Percentiles rank a stretch among this genome's conserved stretches.
Conservation (phyloP, 768 basidiomycete genomes). For the Cystofilobasidium ferigula region DNA sequence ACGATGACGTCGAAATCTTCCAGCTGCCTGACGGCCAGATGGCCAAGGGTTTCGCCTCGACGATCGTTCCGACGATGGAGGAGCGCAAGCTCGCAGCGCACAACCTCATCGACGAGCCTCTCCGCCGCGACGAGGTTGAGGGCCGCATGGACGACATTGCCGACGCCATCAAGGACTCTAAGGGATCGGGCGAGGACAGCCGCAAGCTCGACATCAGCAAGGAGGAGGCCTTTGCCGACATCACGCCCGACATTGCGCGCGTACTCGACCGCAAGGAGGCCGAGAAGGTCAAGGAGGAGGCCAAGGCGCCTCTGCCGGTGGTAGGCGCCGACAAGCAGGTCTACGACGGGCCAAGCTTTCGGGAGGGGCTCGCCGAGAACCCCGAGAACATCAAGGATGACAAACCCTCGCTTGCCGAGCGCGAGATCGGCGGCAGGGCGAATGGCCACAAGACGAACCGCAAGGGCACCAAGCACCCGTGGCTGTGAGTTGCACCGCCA, state of each 20-base stretch:
- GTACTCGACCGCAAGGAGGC: conserved; percentile 3
- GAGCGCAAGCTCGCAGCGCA: conserved; percentile 24
- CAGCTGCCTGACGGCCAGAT: background rate
- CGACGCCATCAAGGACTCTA: conserved; percentile 17
- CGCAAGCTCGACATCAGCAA: conserved; percentile 2
- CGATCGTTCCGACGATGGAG: conserved; percentile 24
- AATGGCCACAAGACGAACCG: background rate
- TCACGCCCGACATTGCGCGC: background rate
- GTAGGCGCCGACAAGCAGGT: conserved; percentile 7
- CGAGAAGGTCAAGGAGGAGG: conserved; percentile 6
- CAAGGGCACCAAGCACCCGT: conserved; percentile 11
- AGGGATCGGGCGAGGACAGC: too few species aligned
- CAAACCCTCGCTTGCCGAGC: background rate
- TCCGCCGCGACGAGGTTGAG: conserved; percentile 13
- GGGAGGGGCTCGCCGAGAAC: too few species aligned
- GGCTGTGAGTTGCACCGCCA: conserved; percentile 14
- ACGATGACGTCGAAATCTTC: conserved; percentile 24
- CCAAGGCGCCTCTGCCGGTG: background rate
- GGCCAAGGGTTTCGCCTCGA: conserved; percentile 22
- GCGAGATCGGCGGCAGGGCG: background rate
- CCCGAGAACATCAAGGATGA: background rate
- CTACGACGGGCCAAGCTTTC: background rate
- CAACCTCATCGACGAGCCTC: conserved; percentile 20
- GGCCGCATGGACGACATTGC: conserved; percentile 19
- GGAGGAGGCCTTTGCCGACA: background rate